Conservation (phyloP, 257 asterid species). For the Verbena officinalis region DNA sequence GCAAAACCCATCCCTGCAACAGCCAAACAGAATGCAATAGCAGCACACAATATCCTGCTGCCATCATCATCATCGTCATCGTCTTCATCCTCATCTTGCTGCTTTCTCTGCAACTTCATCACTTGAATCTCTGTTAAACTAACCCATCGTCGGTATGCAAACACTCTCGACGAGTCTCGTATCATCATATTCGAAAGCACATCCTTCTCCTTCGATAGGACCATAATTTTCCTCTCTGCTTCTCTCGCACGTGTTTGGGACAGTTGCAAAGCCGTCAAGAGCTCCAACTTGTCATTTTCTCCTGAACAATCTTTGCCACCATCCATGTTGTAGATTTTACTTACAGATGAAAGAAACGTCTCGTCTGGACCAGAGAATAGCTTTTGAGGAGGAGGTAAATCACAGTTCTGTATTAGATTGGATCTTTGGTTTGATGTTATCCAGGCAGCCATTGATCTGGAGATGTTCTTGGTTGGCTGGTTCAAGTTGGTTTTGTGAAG, state of each 20-base stretch:
- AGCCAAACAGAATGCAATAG: slow-evolving; percentile 50
- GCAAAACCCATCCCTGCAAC: slow-evolving; percentile 48
- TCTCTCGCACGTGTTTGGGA: slow-evolving; percentile 74
- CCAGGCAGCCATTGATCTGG: slow-evolving; percentile 38
- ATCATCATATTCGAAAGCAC: slow-evolving; percentile 41
- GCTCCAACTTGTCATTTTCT: slow-evolving; percentile 43
- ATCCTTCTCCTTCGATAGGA: slow-evolving; percentile 44
- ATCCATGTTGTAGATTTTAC: slow-evolving; percentile 1
- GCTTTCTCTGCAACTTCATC: slow-evolving; percentile 28
- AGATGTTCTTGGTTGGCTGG: too few species aligned
- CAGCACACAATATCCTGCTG: slow-evolving; percentile 36
- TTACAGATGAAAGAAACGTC: slow-evolving; percentile 28
- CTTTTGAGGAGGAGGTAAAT: slow-evolving; percentile 71
- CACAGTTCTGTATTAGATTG: slow-evolving; percentile 50
- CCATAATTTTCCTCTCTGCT: slow-evolving; percentile 54
- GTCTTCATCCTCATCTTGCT: slow-evolving; percentile 13
- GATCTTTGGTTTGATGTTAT: slow-evolving; percentile 27
- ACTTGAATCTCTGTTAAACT: slow-evolving; percentile 46
- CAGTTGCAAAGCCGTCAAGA: slow-evolving; percentile 52
- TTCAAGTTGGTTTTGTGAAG: too few species aligned
- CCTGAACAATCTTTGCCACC: slow-evolving; percentile 16
- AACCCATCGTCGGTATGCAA: slow-evolving; percentile 56
- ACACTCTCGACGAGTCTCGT: slow-evolving; percentile 43
- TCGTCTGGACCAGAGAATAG: slow-evolving; percentile 43
- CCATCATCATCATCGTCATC: slow-evolving; percentile 22